phyloP scores from a whole-genome alignment of 805 yeast genomes.

The Yamadazyma ubonensis region DNA sequence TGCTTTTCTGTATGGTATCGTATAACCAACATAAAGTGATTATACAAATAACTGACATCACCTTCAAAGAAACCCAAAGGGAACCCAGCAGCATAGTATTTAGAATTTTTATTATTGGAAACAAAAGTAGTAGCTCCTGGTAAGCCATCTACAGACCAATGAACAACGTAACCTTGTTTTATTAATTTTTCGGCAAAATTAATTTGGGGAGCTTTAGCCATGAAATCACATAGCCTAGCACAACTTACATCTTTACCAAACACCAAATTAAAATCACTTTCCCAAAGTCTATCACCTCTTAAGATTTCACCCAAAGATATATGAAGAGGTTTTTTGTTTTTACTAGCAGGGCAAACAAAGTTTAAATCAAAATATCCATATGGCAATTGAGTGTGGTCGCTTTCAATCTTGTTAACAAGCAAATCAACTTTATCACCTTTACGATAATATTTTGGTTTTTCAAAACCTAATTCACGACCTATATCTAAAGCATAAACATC shows the following conservation, averaged over 20 bases:
- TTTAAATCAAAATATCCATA: conserved; percentile 74
- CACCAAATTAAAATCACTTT: conserved; percentile 62
- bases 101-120: conserved; percentile 52
- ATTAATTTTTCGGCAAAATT: conserved; percentile 60
- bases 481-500: conserved; percentile 4
- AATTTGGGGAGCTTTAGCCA: conserved; percentile 51
- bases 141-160: conserved; percentile 79
- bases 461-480: conserved; percentile 3
- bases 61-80: conserved; percentile 72
- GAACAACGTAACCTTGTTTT: conserved; percentile 68
- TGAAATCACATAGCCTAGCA: conserved; percentile 63
- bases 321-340: conserved; percentile 56
- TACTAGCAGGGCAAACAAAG: conserved; percentile 70
- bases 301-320: conserved; percentile 74
- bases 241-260: conserved; percentile 71
- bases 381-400: conserved; percentile 75
- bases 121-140: conserved; percentile 88
- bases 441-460: conserved; percentile 26
- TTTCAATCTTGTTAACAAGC: conserved; percentile 73
- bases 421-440: conserved; percentile 65
- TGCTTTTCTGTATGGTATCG: conserved; percentile 55
- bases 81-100: conserved; percentile 83
- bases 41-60: conserved; percentile 60
- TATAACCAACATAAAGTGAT: conserved; percentile 78
- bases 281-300: conserved; percentile 78